A percentile compares a stretch with the other conserved stretches of the same genome.
phyloP scores from a whole-genome alignment of 2,329 filamentous ascomycete species.

The Myriosclerotinia curreyana region DNA sequence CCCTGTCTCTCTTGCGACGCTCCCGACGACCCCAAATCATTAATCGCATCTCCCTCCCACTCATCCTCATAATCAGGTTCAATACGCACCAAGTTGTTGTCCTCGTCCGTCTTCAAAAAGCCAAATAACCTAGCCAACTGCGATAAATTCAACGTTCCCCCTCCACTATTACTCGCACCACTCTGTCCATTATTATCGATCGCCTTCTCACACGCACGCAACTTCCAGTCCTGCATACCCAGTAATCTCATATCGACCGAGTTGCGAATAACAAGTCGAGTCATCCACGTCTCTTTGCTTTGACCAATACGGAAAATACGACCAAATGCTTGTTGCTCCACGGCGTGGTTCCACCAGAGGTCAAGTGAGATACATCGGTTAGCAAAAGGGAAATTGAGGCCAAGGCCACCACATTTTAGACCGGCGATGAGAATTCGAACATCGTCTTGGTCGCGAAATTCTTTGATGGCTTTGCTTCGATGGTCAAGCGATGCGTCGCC shows the following conservation, averaged over 20 bases:
- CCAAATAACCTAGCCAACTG: slow-evolving; percentile 49
- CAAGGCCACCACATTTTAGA: slow-evolving; percentile 53
- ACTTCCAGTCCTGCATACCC: slow-evolving; percentile 55
- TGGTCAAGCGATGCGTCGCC: slow-evolving; percentile 47
- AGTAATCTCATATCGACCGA: slow-evolving; percentile 58
- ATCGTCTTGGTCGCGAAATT: slow-evolving; percentile 44
- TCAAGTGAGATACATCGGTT: slow-evolving; percentile 44
- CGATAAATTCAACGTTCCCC: slow-evolving; percentile 31
- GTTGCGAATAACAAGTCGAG: slow-evolving; percentile 53
- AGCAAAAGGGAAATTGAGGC: slow-evolving; percentile 58
- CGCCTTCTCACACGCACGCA: slow-evolving; percentile 43
- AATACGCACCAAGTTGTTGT: slow-evolving; percentile 37
- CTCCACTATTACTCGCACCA: slow-evolving; percentile 24
- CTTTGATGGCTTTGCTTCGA: slow-evolving; percentile 46
- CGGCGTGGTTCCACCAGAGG: slow-evolving; percentile 40
- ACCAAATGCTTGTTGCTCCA: slow-evolving; percentile 59
- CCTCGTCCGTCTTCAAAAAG: slow-evolving; percentile 40
- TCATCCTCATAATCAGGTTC: slow-evolving; percentile 35
- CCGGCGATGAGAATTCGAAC: slow-evolving; percentile 53
- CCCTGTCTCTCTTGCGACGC: neutral
- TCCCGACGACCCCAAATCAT: neutral
- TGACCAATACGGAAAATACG: slow-evolving; percentile 67
- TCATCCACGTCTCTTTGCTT: slow-evolving; percentile 54
- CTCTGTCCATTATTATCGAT: slow-evolving; percentile 30
- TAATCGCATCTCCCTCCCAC: neutral